phyloP scores from a whole-genome alignment of 176 grass and related monocot genomes.

The Lolium perenne region DNA sequence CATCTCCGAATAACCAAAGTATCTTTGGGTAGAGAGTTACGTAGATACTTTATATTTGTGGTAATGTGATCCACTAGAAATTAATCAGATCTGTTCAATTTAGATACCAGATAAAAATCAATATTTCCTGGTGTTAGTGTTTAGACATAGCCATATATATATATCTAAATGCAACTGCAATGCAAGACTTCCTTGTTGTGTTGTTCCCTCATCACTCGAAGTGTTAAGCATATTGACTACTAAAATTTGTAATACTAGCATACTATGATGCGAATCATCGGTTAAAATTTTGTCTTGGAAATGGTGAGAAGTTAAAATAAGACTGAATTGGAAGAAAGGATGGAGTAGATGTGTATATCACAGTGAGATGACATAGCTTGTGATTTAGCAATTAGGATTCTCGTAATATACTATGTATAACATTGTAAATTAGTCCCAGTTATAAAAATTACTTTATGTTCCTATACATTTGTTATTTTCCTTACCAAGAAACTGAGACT shows the following conservation, averaged over 20 bases:
- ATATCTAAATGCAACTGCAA: conserved; percentile 14
- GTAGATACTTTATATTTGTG: background rate
- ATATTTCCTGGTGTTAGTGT: conserved; percentile 7
- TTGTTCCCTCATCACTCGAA: background rate
- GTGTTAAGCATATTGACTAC: background rate
- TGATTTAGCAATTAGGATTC: background rate
- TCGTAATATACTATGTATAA: background rate
- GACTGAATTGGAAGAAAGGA: background rate
- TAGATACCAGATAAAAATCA: conserved; percentile 12
- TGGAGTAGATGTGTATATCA: conserved; percentile 10
- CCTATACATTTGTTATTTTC: conserved; percentile 29
- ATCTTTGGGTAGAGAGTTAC: background rate
- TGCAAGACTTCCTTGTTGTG: background rate
- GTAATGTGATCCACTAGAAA: conserved; percentile 2
- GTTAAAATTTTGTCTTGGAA: background rate
- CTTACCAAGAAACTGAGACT: conserved; percentile 36
- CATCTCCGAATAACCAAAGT: conserved; percentile 16
- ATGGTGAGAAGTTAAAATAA: background rate
- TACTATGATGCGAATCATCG: conserved; percentile 10
- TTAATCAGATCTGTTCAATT: conserved; percentile 28
- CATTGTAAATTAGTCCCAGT: background rate
- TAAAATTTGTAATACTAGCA: background rate
- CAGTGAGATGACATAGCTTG: background rate
- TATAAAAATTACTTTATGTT: background rate
- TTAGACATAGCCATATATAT: conserved; percentile 7